Conservation (phyloP, 1,284 basidiomycete species). For the Lentinula novae-zelandiae region DNA sequence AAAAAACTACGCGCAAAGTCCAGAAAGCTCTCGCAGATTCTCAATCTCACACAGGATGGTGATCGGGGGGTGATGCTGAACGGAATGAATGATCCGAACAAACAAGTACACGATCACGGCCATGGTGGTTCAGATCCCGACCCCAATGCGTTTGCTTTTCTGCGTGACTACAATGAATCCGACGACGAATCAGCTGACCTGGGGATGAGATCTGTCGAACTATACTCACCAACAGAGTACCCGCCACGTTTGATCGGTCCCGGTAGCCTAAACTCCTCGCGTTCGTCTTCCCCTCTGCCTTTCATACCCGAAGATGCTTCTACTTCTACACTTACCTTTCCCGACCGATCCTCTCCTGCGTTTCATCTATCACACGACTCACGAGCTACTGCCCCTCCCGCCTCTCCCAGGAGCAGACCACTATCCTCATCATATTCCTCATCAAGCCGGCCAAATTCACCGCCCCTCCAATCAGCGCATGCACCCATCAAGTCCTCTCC, state of each 20-base stretch:
- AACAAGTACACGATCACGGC: background rate
- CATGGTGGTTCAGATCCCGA: background rate
- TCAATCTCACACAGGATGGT: conserved; percentile 6
- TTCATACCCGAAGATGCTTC: background rate
- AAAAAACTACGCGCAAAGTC: conserved; percentile 58
- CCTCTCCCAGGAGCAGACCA: background rate
- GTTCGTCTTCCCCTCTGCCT: conserved; percentile 4
- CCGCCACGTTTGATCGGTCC: background rate
- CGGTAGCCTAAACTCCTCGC: background rate
- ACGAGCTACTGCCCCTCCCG: background rate
- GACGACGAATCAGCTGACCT: conserved; percentile 7
- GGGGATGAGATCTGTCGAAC: conserved; percentile 5
- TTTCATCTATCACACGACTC: background rate
- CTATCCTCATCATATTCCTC: background rate
- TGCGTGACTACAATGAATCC: background rate
- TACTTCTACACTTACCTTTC: background rate
- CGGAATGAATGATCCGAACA: background rate
- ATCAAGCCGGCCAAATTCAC: background rate
- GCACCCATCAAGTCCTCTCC: conserved; percentile 5
- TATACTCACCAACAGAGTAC: conserved; percentile 11
- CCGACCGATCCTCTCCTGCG: background rate
- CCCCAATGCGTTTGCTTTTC: background rate
- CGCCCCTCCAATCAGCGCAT: background rate
- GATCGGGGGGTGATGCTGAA: background rate
- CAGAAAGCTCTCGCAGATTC: conserved; percentile 28